phyloP scores from a whole-genome alignment of 768 basidiomycete genomes.

The Leccinum imitatum region DNA sequence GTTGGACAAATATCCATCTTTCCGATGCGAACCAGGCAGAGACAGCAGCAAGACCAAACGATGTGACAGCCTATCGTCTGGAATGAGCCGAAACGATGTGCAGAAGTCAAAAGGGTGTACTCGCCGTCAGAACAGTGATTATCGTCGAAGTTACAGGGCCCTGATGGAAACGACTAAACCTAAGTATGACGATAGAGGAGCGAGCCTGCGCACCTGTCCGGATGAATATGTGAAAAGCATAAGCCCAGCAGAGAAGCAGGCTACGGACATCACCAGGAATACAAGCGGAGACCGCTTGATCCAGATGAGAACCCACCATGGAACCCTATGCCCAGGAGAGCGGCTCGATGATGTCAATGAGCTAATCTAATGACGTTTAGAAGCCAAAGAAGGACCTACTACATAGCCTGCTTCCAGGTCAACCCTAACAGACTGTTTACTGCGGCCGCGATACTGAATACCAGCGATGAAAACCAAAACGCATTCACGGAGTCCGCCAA shows the following conservation, averaged over 20 bases:
- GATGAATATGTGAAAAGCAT: too few species aligned
- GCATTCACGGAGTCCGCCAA: constrained; percentile 46
- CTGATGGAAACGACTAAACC: constrained; percentile 36
- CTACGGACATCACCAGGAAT: too few species aligned
- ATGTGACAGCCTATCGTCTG: constrained; percentile 34
- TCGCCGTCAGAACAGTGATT: constrained; percentile 69
- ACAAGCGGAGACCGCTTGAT: constrained; percentile 69
- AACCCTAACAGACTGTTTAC: constrained; percentile 52
- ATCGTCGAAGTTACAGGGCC: constrained; percentile 60
- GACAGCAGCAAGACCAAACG: constrained; percentile 47
- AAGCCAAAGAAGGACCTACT: constrained; percentile 38
- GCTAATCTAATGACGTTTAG: constrained; percentile 4
- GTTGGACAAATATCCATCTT: constrained; percentile 46
- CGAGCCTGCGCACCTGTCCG: constrained; percentile 27
- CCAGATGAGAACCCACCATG: constrained; percentile 71
- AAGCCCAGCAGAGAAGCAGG: too few species aligned
- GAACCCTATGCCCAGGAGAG: constrained; percentile 53
- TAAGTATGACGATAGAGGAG: constrained; percentile 23
- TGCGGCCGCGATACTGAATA: constrained; percentile 46
- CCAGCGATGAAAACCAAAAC: constrained; percentile 55
- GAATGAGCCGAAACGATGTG: constrained; percentile 7
- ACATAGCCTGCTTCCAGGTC: constrained; percentile 58
- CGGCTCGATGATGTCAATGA: constrained; percentile 37
- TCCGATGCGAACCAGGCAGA: constrained; percentile 51
- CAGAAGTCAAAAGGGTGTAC: constrained; percentile 5